A percentile compares a stretch with the other conserved stretches of the same genome.
phyloP scores from a whole-genome alignment of 2,329 filamentous ascomycete genomes.

The Periglandula ipomoeae region DNA sequence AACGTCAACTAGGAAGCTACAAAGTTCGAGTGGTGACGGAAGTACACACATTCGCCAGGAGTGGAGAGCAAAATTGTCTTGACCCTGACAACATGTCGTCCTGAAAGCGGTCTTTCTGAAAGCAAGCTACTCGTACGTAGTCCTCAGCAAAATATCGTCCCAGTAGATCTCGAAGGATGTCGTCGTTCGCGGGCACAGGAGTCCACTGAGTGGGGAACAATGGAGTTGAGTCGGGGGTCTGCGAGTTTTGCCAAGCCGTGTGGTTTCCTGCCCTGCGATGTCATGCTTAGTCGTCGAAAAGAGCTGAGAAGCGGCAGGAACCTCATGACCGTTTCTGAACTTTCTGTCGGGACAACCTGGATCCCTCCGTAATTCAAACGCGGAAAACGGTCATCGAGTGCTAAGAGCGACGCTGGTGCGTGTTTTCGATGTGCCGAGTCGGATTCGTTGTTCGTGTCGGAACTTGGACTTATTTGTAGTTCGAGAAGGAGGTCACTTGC shows the following conservation, averaged over 20 bases:
- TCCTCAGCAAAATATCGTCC: not conserved
- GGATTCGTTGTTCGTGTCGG: not conserved
- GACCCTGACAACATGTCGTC: not conserved
- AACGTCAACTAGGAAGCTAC: not conserved
- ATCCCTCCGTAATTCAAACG: not conserved
- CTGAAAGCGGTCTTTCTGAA: conserved; percentile 1
- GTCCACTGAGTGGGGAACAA: not conserved
- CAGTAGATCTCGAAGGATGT: not conserved
- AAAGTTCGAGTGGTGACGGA: conserved; percentile 11
- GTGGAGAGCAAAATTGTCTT: conserved; percentile 1
- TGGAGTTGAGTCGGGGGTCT: not conserved
- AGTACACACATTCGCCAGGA: conserved; percentile 3
- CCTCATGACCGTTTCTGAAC: not conserved
- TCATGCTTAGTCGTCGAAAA: not conserved
- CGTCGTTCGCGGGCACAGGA: not conserved
- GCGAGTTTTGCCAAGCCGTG: not conserved
- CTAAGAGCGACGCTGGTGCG: not conserved
- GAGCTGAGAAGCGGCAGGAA: not conserved
- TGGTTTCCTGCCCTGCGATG: not conserved
- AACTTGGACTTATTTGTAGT: not conserved
- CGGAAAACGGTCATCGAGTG: not conserved
- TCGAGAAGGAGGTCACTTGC: conserved; percentile 2
- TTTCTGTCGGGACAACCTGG: not conserved
- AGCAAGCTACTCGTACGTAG: not conserved
- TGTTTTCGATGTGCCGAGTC: not conserved